phyloP scores from a whole-genome alignment of 768 basidiomycete genomes.

The Boletellus emodensis region DNA sequence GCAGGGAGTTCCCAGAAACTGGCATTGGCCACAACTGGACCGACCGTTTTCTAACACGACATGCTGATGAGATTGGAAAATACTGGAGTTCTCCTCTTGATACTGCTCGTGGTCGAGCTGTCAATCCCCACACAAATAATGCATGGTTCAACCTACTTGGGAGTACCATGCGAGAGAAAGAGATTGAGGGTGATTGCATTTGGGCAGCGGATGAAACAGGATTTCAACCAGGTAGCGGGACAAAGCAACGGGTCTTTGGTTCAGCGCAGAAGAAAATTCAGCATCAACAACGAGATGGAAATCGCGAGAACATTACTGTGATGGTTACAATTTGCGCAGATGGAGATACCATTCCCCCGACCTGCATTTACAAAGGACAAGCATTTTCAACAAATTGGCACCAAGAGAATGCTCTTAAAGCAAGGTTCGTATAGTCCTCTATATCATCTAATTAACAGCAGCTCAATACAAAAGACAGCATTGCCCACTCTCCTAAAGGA shows the following conservation, averaged over 20 bases:
- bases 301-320: slow-evolving; percentile 23
- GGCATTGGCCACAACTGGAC: too few relatives aligned
- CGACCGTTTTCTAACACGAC: too few relatives aligned
- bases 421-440: too few relatives aligned
- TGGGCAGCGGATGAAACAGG: slow-evolving; percentile 20
- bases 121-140: slow-evolving; percentile 35
- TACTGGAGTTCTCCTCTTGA: background rate
- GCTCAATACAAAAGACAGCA: too few relatives aligned
- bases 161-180: slow-evolving; percentile 7
- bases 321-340: slow-evolving; percentile 42
- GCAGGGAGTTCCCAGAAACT: too few relatives aligned
- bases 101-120: slow-evolving; percentile 23
- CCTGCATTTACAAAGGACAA: slow-evolving; percentile 29
- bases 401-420: slow-evolving; percentile 14
- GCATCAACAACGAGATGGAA: slow-evolving; percentile 19
- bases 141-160: slow-evolving; percentile 34
- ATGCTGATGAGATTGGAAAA: too few relatives aligned
- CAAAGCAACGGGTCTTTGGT: slow-evolving; percentile 4
- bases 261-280: slow-evolving; percentile 1
- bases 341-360: slow-evolving; percentile 35
- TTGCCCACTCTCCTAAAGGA: slow-evolving; percentile 21
- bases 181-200: slow-evolving; percentile 5
- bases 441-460: too few relatives aligned
- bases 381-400: slow-evolving; percentile 22
- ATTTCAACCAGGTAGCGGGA: slow-evolving; percentile 6